Base-by-base conservation (phyloP, 208 protist genomes). In the Leishmania lainsoni region DNA sequence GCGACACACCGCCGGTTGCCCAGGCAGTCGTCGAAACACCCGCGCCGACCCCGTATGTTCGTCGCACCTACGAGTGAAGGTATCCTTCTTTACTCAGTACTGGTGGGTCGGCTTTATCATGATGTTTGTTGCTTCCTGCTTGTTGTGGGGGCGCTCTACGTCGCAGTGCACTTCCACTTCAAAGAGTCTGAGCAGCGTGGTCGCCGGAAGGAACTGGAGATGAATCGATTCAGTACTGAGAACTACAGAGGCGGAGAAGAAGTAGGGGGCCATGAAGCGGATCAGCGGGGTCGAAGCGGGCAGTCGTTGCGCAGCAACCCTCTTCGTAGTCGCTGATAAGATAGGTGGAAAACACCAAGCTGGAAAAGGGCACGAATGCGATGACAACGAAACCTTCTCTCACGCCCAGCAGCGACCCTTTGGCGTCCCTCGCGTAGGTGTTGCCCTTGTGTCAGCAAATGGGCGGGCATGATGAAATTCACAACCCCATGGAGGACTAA, bases 91-190 rank as follows among this genome's bases (percentile, higher is more conserved):
- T 42, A 72, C 78, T 0, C 5, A 81, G 58, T 87, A 84, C 78
- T 92, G 88, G 88, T 87, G 80, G 73, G 79, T 92, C 5, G 80
- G 81, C 32, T 89, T 92, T 65, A 86, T 89, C 45, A 83, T 90
- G 42, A 71, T 92, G 58, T 84, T 92, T 45, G 8, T 85, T 42
- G 83, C 39, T 73, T 89, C 61, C 22, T 84, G 17, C 32, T 86
- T 4, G 75, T 90, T 35, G 72, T 88, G 12, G 9, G 88, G 22
- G 59, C 83, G 35, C 75, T 92, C 16, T 86, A 76, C 52, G 66
- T 85, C 45, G 72, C 68, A 14, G 79, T 92, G 5, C 70, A 83
- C 32, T 85, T 72, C 52, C 86, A 92, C 82, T 92, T 92, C 61
- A 82, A 83, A 42, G 78, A 87, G 39, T 70, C 72, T 14, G 81